phyloP scores from a whole-genome alignment of 441 rosid genomes.

The Codiaeum variegatum region DNA sequence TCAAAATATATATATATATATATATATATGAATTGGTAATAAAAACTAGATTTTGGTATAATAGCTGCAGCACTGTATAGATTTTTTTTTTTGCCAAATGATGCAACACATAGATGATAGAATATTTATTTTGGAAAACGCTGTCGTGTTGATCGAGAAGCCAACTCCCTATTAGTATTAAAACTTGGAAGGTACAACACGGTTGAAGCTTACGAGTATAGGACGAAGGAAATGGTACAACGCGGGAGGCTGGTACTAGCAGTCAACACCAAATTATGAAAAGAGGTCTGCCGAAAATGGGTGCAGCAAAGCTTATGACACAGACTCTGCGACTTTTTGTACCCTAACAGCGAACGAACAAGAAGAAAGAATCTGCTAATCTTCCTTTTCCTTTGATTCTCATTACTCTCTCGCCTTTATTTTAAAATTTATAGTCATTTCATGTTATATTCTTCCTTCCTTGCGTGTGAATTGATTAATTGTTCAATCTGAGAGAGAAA shows the following conservation, averaged over 20 bases:
- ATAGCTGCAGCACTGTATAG: no score
- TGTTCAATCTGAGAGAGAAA: neutral
- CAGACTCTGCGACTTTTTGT: neutral
- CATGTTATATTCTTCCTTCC: neutral
- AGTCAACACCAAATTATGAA: conserved; percentile 14
- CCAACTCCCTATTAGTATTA: neutral
- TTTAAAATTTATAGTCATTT: neutral
- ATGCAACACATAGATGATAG: no score
- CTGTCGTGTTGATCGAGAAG: no score
- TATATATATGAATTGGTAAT: no score
- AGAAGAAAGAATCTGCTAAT: conserved; percentile 5
- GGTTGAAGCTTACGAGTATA: neutral
- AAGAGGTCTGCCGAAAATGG: neutral
- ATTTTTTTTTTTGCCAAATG: no score
- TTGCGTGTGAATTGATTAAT: neutral
- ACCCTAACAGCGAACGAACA: neutral
- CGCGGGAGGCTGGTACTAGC: neutral
- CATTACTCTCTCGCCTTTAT: neutral
- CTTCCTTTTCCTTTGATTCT: neutral
- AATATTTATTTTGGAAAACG: no score
- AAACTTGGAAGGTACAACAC: neutral
- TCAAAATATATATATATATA: no score
- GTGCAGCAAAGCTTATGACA: neutral
- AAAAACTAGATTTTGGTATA: no score
- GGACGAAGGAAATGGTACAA: neutral